Evolutionary conservation across 2,329 filamentous ascomycete species (phyloP).

Genomic region (Aspergillus sp.): DNA sequence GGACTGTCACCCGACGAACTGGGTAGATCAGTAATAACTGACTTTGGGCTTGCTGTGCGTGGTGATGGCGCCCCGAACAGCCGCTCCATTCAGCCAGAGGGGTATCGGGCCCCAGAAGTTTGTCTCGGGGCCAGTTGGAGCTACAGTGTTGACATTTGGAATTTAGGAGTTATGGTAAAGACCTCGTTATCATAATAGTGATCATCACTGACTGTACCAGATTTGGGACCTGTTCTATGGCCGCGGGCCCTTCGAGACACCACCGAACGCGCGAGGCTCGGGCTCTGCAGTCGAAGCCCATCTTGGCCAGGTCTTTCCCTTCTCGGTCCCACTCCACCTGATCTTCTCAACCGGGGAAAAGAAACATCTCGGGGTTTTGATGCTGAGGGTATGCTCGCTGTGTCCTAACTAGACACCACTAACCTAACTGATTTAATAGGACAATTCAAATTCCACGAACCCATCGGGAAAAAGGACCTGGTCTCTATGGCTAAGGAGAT

Average conservation of each 20-base stretch:
- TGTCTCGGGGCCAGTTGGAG: constrained; percentile 28
- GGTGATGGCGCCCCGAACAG: constrained; percentile 31
- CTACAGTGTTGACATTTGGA: constrained; percentile 34
- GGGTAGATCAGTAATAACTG: constrained; percentile 24
- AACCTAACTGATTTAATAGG: constrained; percentile 9
- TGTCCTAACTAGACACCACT: constrained; percentile 4
- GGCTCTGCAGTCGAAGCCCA: constrained; percentile 16
- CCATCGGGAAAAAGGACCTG: constrained; percentile 9
- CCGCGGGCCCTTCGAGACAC: constrained; percentile 15
- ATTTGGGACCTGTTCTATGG: constrained; percentile 24
- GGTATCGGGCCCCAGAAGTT: constrained; percentile 33
- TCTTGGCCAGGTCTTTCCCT: constrained; percentile 34
- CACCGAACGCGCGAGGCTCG: constrained; percentile 4
- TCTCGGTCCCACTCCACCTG: constrained; percentile 31
- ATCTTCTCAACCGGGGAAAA: constrained; percentile 26
- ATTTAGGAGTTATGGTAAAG: constrained; percentile 29
- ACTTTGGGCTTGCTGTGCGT: constrained; percentile 29
- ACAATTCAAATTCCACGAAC: constrained; percentile 12
- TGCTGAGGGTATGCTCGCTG: constrained; percentile 9
- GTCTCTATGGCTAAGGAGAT: constrained; percentile 8
- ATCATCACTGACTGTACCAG: constrained; percentile 13
- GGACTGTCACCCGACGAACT: constrained; percentile 16
- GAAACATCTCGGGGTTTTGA: constrained; percentile 22
- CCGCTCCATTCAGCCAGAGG: constrained; percentile 43
- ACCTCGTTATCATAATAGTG: constrained; percentile 1